A percentile compares a stretch with the other conserved stretches of the same genome.
Conservation (phyloP, 73 alveolate genomes). For the Paramecium octaurelia region DNA sequence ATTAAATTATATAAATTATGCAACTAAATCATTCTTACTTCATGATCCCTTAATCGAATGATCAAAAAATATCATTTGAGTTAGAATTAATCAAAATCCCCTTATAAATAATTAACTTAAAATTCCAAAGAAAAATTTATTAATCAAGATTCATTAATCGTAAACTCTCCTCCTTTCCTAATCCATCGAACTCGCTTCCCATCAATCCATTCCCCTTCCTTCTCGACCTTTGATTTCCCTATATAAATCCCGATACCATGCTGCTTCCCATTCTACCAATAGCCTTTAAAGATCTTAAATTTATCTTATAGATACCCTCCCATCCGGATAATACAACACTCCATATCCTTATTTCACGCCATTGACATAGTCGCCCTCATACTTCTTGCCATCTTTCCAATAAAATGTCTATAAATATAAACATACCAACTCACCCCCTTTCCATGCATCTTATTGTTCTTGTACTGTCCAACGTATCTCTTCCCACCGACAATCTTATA, state of each 20-base stretch:
- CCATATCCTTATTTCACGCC: conserved; percentile 73
- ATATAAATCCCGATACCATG: conserved; percentile 67
- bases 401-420: conserved; percentile 12
- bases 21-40: background rate
- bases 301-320: conserved; percentile 67
- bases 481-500: conserved; percentile 59
- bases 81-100: background rate
- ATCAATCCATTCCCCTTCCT: conserved; percentile 72
- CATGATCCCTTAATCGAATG: background rate
- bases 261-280: conserved; percentile 61
- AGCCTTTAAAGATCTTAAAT: conserved; percentile 60
- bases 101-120: background rate
- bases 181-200: conserved; percentile 65
- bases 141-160: background rate
- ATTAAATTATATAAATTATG: background rate
- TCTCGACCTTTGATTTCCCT: conserved; percentile 46
- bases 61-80: background rate
- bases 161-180: conserved; percentile 5
- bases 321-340: conserved; percentile 78
- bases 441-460: conserved; percentile 68
- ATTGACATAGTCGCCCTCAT: conserved; percentile 66
- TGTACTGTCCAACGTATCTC: conserved; percentile 61
- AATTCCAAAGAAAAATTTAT: background rate
- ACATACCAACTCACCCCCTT: conserved; percentile 21
- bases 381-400: conserved; percentile 67